Percentiles rank a stretch among this genome's conserved stretches.
Conservation (phyloP, 495 filamentous ascomycete genomes). For the Glonium stellatum region DNA sequence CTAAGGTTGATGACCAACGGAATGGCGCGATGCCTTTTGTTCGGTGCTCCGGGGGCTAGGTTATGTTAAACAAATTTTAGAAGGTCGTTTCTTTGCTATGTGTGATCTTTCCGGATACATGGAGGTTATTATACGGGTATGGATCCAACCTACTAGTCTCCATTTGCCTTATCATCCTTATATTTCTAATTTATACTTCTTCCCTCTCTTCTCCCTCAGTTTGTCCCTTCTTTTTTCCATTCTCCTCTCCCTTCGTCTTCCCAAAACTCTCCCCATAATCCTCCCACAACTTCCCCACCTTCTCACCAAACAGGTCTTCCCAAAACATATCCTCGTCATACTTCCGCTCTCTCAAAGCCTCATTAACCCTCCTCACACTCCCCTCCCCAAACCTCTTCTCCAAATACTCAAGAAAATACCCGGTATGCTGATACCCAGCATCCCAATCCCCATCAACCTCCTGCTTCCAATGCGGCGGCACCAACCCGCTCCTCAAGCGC, state of each 20-base stretch:
- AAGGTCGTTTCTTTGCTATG: no score
- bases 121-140: no score
- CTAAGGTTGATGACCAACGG: no score
- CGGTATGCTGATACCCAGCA: conserved; percentile 85
- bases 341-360: conserved; percentile 49
- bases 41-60: no score
- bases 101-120: no score
- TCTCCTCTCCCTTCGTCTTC: conserved; percentile 1
- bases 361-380: conserved; percentile 68
- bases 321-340: conserved; percentile 64
- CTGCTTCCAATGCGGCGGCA: conserved; percentile 78
- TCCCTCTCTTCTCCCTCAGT: not conserved
- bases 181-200: not conserved
- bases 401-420: conserved; percentile 79
- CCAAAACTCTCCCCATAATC: conserved; percentile 54
- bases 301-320: conserved; percentile 57
- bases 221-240: not conserved
- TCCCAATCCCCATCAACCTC: conserved; percentile 66
- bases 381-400: conserved; percentile 59
- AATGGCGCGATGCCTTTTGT: no score
- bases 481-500: conserved; percentile 62
- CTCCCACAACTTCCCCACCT: conserved; percentile 63
- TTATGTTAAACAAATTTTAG: no score
- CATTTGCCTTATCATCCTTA: no score
- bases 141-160: no score